Percentiles rank a stretch among this genome's conserved stretches.
These are phyloP conservation scores for Williopsis jadinii DNA, from an alignment of 1,139 yeast species.

Conservation along the genomic window DNA sequence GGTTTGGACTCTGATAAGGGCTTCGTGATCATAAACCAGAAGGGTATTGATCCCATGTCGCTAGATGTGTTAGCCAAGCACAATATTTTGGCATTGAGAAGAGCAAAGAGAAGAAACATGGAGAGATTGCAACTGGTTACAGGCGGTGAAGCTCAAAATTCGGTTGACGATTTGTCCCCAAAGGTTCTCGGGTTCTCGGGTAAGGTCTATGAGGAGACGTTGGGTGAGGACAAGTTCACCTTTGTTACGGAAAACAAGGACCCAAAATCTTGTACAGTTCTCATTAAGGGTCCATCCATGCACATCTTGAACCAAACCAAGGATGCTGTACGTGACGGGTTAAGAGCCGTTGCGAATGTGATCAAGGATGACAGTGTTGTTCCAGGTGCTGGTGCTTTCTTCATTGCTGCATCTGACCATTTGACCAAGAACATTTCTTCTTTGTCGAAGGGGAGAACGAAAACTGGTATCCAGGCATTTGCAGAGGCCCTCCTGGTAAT, in stretches of 20 bases:
- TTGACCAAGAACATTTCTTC: constrained; percentile 44
- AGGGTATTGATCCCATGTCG: constrained; percentile 99
- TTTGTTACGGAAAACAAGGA: constrained; percentile 88
- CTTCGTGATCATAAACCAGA: constrained; percentile 94
- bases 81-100: constrained; percentile 87
- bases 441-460: constrained; percentile 75
- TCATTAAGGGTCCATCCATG: constrained; percentile 89
- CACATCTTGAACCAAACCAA: constrained; percentile 87
- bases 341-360: constrained; percentile 90
- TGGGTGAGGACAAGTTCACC: constrained; percentile 97
- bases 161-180: constrained; percentile 90
- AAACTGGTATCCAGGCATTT: constrained; percentile 89
- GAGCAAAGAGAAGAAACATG: constrained; percentile 99
- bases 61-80: constrained; percentile 90
- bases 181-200: constrained; percentile 88
- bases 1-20: constrained; percentile 67
- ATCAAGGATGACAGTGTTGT: constrained; percentile 77
- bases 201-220: constrained; percentile 80
- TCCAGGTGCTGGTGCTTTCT: constrained; percentile 98
- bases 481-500: constrained; percentile 85
- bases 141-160: constrained; percentile 97
- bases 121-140: constrained; percentile 94
- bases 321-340: constrained; percentile 96
- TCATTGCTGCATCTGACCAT: constrained; percentile 72
- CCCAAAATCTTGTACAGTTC: constrained; percentile 86